Evolutionary conservation across 352 stramenopile species (phyloP).

Genomic region (Globisporangium sylvaticum): DNA sequence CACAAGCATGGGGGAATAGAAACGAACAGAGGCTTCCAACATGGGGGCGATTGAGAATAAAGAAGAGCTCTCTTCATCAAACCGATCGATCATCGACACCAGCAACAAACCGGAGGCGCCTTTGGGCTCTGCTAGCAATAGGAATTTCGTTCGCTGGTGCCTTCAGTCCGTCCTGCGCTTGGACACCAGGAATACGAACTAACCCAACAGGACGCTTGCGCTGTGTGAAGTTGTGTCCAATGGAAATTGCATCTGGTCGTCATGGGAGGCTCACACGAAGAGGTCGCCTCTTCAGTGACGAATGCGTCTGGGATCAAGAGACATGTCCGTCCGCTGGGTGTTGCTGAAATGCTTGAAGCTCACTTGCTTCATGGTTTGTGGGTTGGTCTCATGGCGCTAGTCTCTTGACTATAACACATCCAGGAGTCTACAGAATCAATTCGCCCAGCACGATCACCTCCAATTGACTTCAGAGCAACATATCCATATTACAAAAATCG

Average conservation of each 20-base stretch:
- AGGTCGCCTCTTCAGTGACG: no score
- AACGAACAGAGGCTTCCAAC: neutral
- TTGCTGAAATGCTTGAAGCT: neutral
- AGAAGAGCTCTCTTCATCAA: neutral
- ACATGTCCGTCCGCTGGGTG: neutral
- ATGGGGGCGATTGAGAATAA: neutral
- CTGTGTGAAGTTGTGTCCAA: neutral
- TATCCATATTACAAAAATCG: neutral
- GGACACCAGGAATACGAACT: neutral
- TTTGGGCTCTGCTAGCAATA: neutral
- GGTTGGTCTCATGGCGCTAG: neutral
- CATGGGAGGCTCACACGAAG: neutral
- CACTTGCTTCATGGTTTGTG: neutral
- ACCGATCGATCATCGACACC: neutral
- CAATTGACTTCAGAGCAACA: no score
- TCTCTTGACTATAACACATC: neutral
- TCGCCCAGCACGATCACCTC: no score
- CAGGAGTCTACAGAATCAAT: neutral
- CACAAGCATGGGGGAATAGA: slow-evolving; percentile 4
- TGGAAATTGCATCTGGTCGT: neutral
- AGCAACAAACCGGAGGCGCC: neutral
- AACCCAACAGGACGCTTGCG: neutral
- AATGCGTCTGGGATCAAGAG: neutral
- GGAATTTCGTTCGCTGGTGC: neutral
- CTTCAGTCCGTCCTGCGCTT: neutral